phyloP scores from a whole-genome alignment of 257 asterid genomes.

The Fraxinus anomala region DNA sequence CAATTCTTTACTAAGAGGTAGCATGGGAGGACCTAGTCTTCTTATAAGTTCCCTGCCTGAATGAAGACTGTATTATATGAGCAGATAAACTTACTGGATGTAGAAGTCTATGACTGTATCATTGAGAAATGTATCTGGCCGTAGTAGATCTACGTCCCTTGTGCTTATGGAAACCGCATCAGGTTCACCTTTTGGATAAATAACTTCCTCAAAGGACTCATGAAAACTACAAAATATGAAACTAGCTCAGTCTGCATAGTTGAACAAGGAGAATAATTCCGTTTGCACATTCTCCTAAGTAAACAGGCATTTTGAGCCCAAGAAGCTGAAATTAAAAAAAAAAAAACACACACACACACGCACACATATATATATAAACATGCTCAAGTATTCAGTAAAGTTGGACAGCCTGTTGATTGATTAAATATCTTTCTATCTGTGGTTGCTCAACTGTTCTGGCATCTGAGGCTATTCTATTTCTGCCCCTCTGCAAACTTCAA shows the following conservation, averaged over 20 bases:
- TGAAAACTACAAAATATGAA: constrained; percentile 56
- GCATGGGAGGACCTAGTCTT: background rate
- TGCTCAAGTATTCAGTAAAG: background rate
- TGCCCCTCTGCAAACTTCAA: background rate
- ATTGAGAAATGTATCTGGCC: constrained; percentile 89
- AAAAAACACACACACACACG: too few relatives aligned
- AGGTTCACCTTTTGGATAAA: constrained; percentile 89
- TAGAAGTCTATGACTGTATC: constrained; percentile 93
- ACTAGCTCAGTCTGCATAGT: constrained; percentile 25
- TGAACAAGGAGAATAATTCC: background rate
- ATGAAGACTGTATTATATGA: constrained; percentile 10
- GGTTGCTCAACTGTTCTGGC: background rate
- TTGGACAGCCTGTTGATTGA: background rate
- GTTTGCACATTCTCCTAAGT: background rate
- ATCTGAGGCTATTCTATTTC: background rate
- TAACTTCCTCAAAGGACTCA: constrained; percentile 74
- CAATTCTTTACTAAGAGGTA: constrained; percentile 15
- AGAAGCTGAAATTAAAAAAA: background rate
- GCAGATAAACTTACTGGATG: constrained; percentile 66
- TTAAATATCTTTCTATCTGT: background rate
- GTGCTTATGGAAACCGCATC: constrained; percentile 91
- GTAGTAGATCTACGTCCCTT: constrained; percentile 81
- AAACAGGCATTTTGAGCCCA: background rate
- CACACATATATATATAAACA: too few relatives aligned
- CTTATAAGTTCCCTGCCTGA: background rate